phyloP scores from a whole-genome alignment of 352 stramenopile genomes.

The Phytopythium sindhum region DNA sequence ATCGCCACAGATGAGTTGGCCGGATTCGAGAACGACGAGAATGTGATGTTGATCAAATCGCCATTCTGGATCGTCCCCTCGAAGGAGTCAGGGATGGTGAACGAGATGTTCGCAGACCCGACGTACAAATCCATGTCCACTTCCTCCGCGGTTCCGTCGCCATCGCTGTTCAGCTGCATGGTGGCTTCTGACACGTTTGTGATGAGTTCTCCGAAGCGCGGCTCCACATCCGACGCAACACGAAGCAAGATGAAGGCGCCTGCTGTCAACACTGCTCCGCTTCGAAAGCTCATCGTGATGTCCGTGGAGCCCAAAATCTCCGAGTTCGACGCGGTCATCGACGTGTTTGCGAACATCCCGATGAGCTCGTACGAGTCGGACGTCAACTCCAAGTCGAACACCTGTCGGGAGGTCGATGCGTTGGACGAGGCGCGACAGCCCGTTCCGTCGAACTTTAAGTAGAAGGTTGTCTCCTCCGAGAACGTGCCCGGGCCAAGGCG shows the following conservation, averaged over 20 bases:
- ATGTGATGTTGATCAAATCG: constrained; percentile 59
- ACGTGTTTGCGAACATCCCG: constrained; percentile 47
- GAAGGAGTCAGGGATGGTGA: constrained; percentile 65
- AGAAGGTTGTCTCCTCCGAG: constrained; percentile 43
- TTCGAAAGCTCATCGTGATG: constrained; percentile 56
- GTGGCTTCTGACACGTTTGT: constrained; percentile 38
- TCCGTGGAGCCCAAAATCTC: constrained; percentile 49
- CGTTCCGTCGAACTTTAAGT: constrained; percentile 53
- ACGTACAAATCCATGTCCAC: constrained; percentile 47
- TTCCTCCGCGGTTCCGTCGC: constrained; percentile 9
- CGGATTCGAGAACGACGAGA: constrained; percentile 62
- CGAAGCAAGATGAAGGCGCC: constrained; percentile 67
- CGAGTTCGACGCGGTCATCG: constrained; percentile 40
- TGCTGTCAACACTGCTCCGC: constrained; percentile 51
- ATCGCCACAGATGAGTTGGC: constrained; percentile 56
- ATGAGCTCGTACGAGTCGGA: constrained; percentile 53
- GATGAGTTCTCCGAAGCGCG: constrained; percentile 56
- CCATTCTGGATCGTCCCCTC: constrained; percentile 67
- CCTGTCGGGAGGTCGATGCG: constrained; percentile 28
- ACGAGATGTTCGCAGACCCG: constrained; percentile 61
- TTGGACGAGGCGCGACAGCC: constrained; percentile 40
- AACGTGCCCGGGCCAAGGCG: constrained; percentile 54
- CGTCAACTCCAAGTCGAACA: constrained; percentile 53
- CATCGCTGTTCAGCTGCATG: constrained; percentile 31
- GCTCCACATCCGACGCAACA: constrained; percentile 53